A percentile compares a stretch with the other conserved stretches of the same genome.
Evolutionary conservation across 2,329 filamentous ascomycete genomes (phyloP).

Genomic region (Diaporthe citrichinensis): DNA sequence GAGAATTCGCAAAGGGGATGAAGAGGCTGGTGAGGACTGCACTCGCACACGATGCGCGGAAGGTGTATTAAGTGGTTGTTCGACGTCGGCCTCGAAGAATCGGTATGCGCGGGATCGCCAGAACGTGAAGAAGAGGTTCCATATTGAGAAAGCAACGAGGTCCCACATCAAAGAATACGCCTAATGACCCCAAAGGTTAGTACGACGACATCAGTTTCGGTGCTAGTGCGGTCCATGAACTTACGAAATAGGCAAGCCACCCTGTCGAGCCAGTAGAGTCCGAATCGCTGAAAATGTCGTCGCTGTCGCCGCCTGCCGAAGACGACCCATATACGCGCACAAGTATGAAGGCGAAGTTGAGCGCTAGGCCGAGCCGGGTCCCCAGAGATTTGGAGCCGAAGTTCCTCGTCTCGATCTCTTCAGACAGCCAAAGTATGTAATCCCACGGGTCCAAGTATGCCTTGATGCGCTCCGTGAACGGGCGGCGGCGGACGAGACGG

Average conservation of each 20-base stretch:
- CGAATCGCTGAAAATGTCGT: constrained; percentile 89
- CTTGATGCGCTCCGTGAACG: constrained; percentile 85
- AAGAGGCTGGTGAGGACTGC: constrained; percentile 82
- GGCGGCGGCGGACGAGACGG: constrained; percentile 86
- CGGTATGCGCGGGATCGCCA: constrained; percentile 87
- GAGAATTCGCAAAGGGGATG: constrained; percentile 84
- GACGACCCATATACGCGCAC: constrained; percentile 82
- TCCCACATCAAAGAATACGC: constrained; percentile 79
- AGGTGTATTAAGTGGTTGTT: constrained; percentile 81
- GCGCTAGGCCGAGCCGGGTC: constrained; percentile 78
- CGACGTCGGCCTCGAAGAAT: constrained; percentile 89
- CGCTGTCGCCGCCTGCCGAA: constrained; percentile 67
- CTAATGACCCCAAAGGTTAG: constrained; percentile 56
- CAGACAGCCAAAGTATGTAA: constrained; percentile 89
- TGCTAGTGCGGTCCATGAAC: constrained; percentile 47
- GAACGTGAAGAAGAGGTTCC: constrained; percentile 88
- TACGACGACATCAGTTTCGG: background rate
- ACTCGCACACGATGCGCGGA: constrained; percentile 92
- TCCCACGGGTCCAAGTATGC: constrained; percentile 89
- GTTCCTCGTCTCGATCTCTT: constrained; percentile 91
- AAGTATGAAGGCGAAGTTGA: constrained; percentile 86
- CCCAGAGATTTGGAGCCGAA: constrained; percentile 89
- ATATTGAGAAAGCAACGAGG: constrained; percentile 75
- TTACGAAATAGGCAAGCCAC: constrained; percentile 73
- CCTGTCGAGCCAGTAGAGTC: constrained; percentile 61